Evolutionary conservation across 139 green algal species (phyloP).

Genomic region (Chlorella sp.): DNA sequence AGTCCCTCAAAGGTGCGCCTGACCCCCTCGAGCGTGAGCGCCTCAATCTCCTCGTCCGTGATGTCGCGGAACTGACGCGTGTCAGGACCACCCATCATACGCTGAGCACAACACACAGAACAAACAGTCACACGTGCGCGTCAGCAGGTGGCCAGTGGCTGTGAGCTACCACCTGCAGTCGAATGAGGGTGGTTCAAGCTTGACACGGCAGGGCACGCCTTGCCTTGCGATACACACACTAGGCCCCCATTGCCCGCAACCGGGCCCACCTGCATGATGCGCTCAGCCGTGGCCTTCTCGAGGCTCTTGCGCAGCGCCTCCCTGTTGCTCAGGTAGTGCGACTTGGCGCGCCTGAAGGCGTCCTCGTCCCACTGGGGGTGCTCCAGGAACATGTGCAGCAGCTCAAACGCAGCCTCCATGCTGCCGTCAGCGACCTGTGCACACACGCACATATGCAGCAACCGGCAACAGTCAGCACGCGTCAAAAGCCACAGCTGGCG

Average conservation of each 20-base stretch:
- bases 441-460: not conserved
- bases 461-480: too few relatives aligned
- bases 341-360: slow-evolving; percentile 66
- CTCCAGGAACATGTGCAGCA: slow-evolving; percentile 71
- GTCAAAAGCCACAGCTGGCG: too few relatives aligned
- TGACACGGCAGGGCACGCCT: too few relatives aligned
- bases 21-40: slow-evolving; percentile 77
- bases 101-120: not conserved
- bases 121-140: too few relatives aligned
- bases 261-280: slow-evolving; percentile 61
- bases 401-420: slow-evolving; percentile 41
- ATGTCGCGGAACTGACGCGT: slow-evolving; percentile 75
- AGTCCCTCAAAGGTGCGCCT: slow-evolving; percentile 40
- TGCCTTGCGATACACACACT: too few relatives aligned
- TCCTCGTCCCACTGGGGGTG: slow-evolving; percentile 50
- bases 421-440: slow-evolving; percentile 3
- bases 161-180: too few relatives aligned
- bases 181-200: too few relatives aligned
- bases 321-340: slow-evolving; percentile 41
- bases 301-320: slow-evolving; percentile 62
- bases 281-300: slow-evolving; percentile 76
- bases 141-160: too few relatives aligned
- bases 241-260: too few relatives aligned
- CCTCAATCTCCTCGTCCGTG: slow-evolving; percentile 71
- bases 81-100: not conserved